phyloP scores from a whole-genome alignment of 148 eudicot genomes.

The Chenopodium quinoa region DNA sequence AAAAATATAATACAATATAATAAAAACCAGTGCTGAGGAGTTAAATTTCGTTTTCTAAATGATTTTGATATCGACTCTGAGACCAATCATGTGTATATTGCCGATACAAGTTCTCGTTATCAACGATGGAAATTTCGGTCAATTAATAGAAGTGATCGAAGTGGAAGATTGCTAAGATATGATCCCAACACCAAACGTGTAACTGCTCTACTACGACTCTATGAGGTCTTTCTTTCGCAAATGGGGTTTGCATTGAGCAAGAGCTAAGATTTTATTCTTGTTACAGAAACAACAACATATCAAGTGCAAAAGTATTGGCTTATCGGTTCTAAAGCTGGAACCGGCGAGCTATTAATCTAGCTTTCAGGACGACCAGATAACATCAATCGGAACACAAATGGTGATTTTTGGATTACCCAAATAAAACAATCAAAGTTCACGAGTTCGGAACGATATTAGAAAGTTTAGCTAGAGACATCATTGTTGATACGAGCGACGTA shows the following conservation, averaged over 20 bases:
- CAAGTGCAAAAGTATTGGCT: slow-evolving; percentile 29
- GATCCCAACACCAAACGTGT: background rate
- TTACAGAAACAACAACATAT: slow-evolving; percentile 12
- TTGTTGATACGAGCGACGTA: background rate
- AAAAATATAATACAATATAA: no score
- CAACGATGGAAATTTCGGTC: background rate
- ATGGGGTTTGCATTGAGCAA: slow-evolving; percentile 21
- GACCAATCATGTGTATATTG: no score
- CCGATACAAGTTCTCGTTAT: background rate
- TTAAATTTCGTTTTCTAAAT: no score
- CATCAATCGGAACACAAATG: slow-evolving; percentile 4
- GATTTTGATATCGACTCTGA: no score
- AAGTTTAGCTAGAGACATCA: background rate
- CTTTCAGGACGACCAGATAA: slow-evolving; percentile 22
- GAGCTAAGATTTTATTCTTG: slow-evolving; percentile 14
- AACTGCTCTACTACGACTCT: background rate
- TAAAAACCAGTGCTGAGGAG: no score
- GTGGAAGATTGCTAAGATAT: slow-evolving; percentile 22
- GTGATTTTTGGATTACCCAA: slow-evolving; percentile 9
- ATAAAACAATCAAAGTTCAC: background rate
- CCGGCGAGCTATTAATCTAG: slow-evolving; percentile 4
- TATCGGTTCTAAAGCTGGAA: background rate
- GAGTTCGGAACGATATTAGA: background rate
- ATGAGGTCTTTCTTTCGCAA: slow-evolving; percentile 4
- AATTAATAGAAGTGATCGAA: background rate